Conservation (phyloP, 2,329 filamentous ascomycete species). For the Verticillium albo-atrum region DNA sequence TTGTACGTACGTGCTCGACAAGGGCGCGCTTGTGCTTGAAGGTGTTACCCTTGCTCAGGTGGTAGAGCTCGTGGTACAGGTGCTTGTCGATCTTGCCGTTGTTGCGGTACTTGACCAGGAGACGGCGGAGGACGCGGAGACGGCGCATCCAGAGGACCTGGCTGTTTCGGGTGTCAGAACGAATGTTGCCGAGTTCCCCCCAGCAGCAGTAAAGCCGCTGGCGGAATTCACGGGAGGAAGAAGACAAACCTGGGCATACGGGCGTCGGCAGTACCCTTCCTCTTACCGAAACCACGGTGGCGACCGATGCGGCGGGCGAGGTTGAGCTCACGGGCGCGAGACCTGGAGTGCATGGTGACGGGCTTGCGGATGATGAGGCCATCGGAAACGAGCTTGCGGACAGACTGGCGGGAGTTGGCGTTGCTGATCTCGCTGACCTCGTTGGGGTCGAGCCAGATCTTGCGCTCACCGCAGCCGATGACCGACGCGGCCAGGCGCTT, state of each 20-base stretch:
- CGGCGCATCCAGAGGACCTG: conserved; percentile 99
- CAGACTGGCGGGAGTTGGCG: conserved; percentile 99
- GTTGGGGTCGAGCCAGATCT: conserved; percentile 99
- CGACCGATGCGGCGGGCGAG: conserved; percentile 91
- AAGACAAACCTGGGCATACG: conserved; percentile 90
- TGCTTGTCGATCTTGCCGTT: conserved; percentile 99
- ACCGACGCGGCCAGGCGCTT: conserved; percentile 99
- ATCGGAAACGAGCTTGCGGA: conserved; percentile 99
- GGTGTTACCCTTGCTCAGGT: conserved; percentile 99
- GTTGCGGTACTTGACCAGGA: conserved; percentile 99
- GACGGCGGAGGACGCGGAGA: conserved; percentile 96
- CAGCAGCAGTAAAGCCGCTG: background rate
- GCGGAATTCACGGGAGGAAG: too few relatives aligned
- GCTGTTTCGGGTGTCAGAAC: conserved; percentile 41
- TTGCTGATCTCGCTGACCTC: conserved; percentile 99
- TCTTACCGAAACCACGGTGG: conserved; percentile 99
- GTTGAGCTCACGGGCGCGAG: conserved; percentile 91
- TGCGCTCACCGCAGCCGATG: conserved; percentile 98
- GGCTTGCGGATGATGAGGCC: conserved; percentile 99
- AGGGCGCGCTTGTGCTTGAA: conserved; percentile 99
- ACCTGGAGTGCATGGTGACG: conserved; percentile 98
- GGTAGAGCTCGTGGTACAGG: conserved; percentile 99
- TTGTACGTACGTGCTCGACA: conserved; percentile 93
- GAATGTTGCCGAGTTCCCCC: background rate
- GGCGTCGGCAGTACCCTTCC: conserved; percentile 99